Base-by-base conservation (phyloP, 1,284 basidiomycete species). In the Tilletiaria anomala region DNA sequence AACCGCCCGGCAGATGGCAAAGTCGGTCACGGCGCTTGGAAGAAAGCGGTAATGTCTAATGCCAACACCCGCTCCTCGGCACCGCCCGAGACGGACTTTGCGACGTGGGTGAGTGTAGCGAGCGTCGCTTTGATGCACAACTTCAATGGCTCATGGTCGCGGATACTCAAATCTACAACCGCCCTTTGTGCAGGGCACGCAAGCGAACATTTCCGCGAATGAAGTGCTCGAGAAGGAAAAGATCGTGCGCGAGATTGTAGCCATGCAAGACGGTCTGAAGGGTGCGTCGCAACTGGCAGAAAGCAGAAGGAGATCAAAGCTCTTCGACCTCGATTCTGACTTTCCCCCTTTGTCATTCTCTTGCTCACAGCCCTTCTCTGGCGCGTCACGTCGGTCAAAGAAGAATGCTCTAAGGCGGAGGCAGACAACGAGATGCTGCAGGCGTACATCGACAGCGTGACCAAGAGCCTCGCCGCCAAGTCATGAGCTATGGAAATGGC, bases 381-480 rank as follows among this genome's bases (percentile, higher is more conserved):
- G 34, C 53, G 63, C 12, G 48, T 63, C 18, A 34, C 39, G 11
- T 38, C 47, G 6, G 63, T 65, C 29, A 53, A 63, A 48, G 50
- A 51, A 6, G 63, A 66, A 23, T 65, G 62, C 45, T 48, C 40
- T 17, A 61, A 65, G 38, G 54, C 58, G 2, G 63, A 65, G 39
- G 52, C 54, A 6, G 60, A 66, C 39, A 66, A 66, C 44, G 61
- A 63, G 36, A 61, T 59, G 55, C 48, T 66, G 14, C 63, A 65
- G 47, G 54, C 56, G 5, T 66, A 66, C 42, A 58, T 65, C 16
- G 63, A 66, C 38, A 58, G 56, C 32, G 61, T 66, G 38, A 66
- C 62, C 38, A 66, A 65, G 48, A 65, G 56, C 40, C 43, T 66
- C n/a, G 63, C 63, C 6, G 56, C 62, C 0, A 59, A 58, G 37